Base-by-base conservation (phyloP, 106 monocot genomes). In the Amphibolis antarctica region DNA sequence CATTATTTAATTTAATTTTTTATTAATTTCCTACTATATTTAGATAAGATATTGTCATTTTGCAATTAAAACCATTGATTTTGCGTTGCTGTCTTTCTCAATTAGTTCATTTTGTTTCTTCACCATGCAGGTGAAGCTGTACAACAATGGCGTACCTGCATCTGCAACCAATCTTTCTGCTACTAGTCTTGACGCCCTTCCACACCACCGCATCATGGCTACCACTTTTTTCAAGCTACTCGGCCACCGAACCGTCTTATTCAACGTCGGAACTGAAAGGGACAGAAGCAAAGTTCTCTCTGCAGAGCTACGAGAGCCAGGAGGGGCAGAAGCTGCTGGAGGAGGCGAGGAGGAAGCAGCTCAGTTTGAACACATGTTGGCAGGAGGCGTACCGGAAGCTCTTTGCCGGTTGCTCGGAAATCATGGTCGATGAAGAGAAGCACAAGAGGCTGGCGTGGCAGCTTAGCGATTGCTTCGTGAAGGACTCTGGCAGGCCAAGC, bases 361-460 rank as follows among this genome's bases (percentile, higher is more conserved):
- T 59, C 14, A 64, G 58, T 43, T 46, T 82, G 1, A 83, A 71
- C 69, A 63, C 77, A 25, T 94, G 93, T 62, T 89, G 88, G 93
- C 81, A 84, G 47, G 72, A 79, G 44, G 88, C 89, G 5, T 94
- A 89, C 58, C 45, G 75, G 22, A 76, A 46, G n/a, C 68, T 94
- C 1, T 89, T 88, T 36, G 28, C 83, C 0, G 69, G 86, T 29
- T 94, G 93, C 55, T 64, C 78, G 17, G 86, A 86, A 42, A 86
- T 94, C 52, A 24, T 81, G 12, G 60, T 65, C 18, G 65, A 88
- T 23, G 74, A 81, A 10, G 93, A 89, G 73, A 94, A 81, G 67
- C 80, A 83, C 61, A 74, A 61, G 18, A 75, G 81, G 72, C 46
- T 94, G 18, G 86, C 85, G 0, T 94, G 93, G 93, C 66, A 79